Evolutionary conservation across 306 rosid genomes (phyloP).

Genomic region (Trifolium pratense): DNA sequence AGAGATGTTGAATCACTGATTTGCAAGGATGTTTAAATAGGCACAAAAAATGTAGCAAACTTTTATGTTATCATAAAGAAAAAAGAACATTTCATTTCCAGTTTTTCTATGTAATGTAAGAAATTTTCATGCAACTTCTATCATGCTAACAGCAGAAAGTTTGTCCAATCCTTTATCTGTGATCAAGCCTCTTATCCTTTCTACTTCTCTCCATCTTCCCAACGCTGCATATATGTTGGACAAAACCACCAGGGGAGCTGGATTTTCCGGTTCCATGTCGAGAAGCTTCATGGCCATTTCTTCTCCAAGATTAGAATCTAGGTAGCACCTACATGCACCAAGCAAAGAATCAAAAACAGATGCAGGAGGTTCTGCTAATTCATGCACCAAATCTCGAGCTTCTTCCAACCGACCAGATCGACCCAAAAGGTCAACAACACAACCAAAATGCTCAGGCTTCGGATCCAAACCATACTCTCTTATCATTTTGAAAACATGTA

Average conservation of each 20-base stretch:
- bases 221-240: conserved; percentile 72
- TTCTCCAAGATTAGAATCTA: conserved; percentile 63
- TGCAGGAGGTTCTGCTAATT: conserved; percentile 60
- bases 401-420: conserved; percentile 65
- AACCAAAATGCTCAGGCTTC: conserved; percentile 59
- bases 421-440: conserved; percentile 76
- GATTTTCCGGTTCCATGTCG: conserved; percentile 66
- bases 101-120: conserved; percentile 26
- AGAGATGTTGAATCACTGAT: conserved; percentile 66
- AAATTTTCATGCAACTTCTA: conserved; percentile 53
- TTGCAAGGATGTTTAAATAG: conserved; percentile 15
- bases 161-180: conserved; percentile 57
- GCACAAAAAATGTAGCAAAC: conserved; percentile 26
- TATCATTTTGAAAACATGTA: conserved; percentile 62
- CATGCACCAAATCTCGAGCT: conserved; percentile 55
- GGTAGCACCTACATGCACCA: conserved; percentile 63
- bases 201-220: conserved; percentile 81
- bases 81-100: conserved; percentile 37
- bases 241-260: conserved; percentile 62
- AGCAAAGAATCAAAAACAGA: conserved; percentile 73
- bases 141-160: conserved; percentile 63
- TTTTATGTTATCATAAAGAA: conserved; percentile 36
- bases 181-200: conserved; percentile 63
- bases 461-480: conserved; percentile 63
- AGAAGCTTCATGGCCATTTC: conserved; percentile 62